These are phyloP conservation scores for Coemansia sp. DNA, from an alignment of 192 early-diverging fungal species.

Conservation along the genomic window DNA sequence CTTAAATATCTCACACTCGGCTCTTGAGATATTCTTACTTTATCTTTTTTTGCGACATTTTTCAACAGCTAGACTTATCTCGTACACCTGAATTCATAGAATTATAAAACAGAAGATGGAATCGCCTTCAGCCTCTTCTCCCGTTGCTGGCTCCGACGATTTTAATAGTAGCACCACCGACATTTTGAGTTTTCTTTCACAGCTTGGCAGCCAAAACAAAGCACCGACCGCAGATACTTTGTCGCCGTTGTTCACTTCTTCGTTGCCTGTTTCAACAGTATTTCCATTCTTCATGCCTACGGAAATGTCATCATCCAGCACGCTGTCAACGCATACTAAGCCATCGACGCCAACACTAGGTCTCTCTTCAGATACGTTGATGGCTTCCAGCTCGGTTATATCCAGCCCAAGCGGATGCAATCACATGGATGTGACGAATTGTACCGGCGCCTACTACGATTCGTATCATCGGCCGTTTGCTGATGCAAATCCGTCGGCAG, in stretches of 20 bases:
- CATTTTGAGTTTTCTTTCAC: conserved; percentile 7
- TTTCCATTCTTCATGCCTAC: not conserved
- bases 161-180: not conserved
- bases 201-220: conserved; percentile 2
- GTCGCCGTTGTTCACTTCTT: not conserved
- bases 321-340: not conserved
- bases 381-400: not conserved
- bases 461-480: conserved; percentile 1
- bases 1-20: conserved; percentile 3
- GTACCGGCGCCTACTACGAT: not conserved
- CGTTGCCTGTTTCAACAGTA: conserved; percentile 1
- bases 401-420: not conserved
- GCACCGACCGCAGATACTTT: not conserved
- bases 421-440: not conserved
- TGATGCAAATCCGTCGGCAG: not conserved
- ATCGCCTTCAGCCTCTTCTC: not conserved
- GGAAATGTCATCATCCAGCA: not conserved
- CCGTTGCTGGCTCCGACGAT: not conserved
- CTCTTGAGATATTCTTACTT: not conserved
- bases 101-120: conserved; percentile 10
- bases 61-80: not conserved
- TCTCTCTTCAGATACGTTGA: not conserved
- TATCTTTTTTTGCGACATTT: too few relatives aligned
- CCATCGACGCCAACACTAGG: not conserved
- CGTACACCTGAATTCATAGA: not conserved